A percentile compares a stretch with the other conserved stretches of the same genome.
These are phyloP conservation scores for Coniferiporia weirii DNA, from an alignment of 1,284 basidiomycete genomes.

Conservation along the genomic window DNA sequence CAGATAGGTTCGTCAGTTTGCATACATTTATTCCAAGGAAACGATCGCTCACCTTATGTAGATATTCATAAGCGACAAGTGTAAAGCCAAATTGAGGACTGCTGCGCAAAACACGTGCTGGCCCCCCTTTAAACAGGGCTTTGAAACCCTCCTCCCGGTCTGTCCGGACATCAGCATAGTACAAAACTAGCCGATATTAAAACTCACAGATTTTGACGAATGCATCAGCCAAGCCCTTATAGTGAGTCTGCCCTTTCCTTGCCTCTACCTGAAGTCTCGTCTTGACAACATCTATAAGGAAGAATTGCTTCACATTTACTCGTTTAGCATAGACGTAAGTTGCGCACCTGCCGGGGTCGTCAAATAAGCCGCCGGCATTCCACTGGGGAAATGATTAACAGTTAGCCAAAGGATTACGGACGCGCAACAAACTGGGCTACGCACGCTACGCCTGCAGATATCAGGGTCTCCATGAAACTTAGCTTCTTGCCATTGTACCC, in stretches of 20 bases:
- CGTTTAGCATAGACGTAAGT: constrained; percentile 15
- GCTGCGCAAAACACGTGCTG: constrained; percentile 85
- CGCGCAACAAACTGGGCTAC: constrained; percentile 22
- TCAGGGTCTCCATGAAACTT: constrained; percentile 85
- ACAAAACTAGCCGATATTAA: background rate
- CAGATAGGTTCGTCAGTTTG: constrained; percentile 6
- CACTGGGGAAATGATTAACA: constrained; percentile 41
- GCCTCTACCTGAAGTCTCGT: constrained; percentile 98
- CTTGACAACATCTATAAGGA: constrained; percentile 85
- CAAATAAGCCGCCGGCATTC: constrained; percentile 92
- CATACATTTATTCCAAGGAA: background rate
- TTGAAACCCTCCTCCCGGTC: constrained; percentile 83
- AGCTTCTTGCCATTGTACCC: constrained; percentile 94
- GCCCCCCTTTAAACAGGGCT: constrained; percentile 94
- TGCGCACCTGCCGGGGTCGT: constrained; percentile 74
- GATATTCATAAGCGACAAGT: constrained; percentile 81
- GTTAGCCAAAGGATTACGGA: constrained; percentile 17
- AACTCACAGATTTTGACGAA: constrained; percentile 81
- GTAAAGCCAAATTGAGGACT: constrained; percentile 93
- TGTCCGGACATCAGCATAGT: constrained; percentile 27
- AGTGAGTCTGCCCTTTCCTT: constrained; percentile 85
- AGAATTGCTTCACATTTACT: constrained; percentile 25
- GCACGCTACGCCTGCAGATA: constrained; percentile 77
- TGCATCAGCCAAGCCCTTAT: constrained; percentile 89
- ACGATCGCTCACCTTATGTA: constrained; percentile 53